Base-by-base conservation (phyloP, 441 rosid species). In the Adansonia madagascariensis region DNA sequence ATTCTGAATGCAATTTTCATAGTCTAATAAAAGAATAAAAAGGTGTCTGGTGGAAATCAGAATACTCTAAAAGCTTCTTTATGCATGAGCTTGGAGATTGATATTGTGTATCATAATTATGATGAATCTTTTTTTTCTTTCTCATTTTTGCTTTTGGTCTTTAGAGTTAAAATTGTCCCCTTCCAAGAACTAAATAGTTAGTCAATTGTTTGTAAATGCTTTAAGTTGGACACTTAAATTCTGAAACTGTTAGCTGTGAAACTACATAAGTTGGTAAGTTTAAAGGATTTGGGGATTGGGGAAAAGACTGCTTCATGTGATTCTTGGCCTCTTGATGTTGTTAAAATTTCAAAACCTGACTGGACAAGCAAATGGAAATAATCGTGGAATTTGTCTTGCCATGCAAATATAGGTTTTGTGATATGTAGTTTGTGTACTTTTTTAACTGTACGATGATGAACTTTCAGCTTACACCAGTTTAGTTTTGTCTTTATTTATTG, bases 401-500 rank as follows among this genome's bases (percentile, higher is more conserved):
- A 22, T n/a, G 71, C 12, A 62, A 35, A 75, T 55, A 55, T 64
- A 64, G 43, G 43, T 61, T 17, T 70, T 24, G 22, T 31, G n/a
- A 62, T 74, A 14, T 6, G 22, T 18, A 10, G 49, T 70, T 9
- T 2, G 35, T 4, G 44, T 22, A 15, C n/a, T 56, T 47, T 4
- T 67, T 63, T 27, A 43, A 66, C 2, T 57, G 60, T 66, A 10
- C 39, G 1, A 4, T 39, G 5, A 59, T 69, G 55, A 31, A 18
- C 57, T 14, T 41, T 75, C 71, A 39, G 63, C 53, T 53, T 8
- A 43, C 8, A 20, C 74, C 14, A 61, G 31, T 17, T 49, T 22
- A 0, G 27, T 53, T 50, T 53, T 9, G n/a, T 66, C 31, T 68
- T 68, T 24, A 55, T 67, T 67, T 57, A 59, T 59, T 81, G 68